Base-by-base conservation (phyloP, 2,329 filamentous ascomycete genomes). In the Xylariomycetidae sp. region DNA sequence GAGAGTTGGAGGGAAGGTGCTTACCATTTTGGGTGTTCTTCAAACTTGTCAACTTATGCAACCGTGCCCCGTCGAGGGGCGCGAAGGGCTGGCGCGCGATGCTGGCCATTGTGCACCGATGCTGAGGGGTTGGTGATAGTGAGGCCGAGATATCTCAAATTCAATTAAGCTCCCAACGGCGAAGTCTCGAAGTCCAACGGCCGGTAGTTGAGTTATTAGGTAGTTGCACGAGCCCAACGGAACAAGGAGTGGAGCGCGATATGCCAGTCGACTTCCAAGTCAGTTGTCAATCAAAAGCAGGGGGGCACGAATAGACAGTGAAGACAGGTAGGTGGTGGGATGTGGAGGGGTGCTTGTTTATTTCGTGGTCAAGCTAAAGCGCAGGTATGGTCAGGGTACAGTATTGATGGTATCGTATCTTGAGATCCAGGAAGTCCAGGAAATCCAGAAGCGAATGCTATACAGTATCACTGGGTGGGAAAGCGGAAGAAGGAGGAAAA, bases 1-100 rank as follows among this genome's bases (percentile, higher is more conserved):
- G n/a, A n/a, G n/a, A n/a, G n/a, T n/a, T n/a, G n/a, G n/a, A n/a
- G n/a, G n/a, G n/a, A n/a, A n/a, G n/a, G n/a, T n/a, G n/a, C 72
- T 48, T 72, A 82, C 77, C 72, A 68, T 81, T 81, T 55, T 89
- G 84, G 59, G 79, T 71, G 59, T 89, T 89, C 68, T 88, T 90
- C 31, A 81, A 63, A 61, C 78, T 86, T 17, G 79, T 80, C 49
- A 90, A 66, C 44, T 68, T 76, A 58, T 86, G 81, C 17, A 89
- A 68, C 47, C 85, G 76, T 36, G 78, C 65, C 48, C 70, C 71
- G 54, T 85, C 76, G 34, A 89, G 68, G 30, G 80, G 80, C 54
- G 79, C 84, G 58, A 89, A 88, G 5, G 84, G 84, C 61, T 86
- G 82, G 52, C 84, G 76, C 42, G 68, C 63, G 41, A 72, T 48